Evolutionary conservation across 2,329 filamentous ascomycete genomes (phyloP), one percentile per base, ranked within the genome.

Genomic region (Monilinia fructigena): DNA sequence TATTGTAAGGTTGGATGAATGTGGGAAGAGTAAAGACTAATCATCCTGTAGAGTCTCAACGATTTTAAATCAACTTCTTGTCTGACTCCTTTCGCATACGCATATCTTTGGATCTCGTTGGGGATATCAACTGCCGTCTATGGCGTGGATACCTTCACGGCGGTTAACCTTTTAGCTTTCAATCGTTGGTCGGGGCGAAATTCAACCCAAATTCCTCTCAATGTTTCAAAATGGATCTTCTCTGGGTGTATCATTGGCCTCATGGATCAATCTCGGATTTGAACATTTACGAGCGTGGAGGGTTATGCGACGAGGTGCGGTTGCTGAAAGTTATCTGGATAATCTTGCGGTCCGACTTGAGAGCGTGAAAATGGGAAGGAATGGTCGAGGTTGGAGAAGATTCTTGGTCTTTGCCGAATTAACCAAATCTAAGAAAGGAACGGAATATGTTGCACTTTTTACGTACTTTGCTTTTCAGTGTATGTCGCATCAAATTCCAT

Each of bases 201-300:
- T 98, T 72, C 80, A 92, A 72, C 93, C 93, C 1, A 84, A 52
- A 89, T 98, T 70, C 85, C 88, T 4, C 87, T 96, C 74, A 80
- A 86, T 59, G 85, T 94, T 64, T 90, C 92, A 16, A 96, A 95
- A 80, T 97, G 93, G 93, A 93, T 99, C 76, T 99, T 98, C 77
- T 90, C 92, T 38, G 86, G 87, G 66, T 97, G 93, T 77, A 98
- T 99, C 75, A 89, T 98, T 70, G 82, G 82, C 95, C 47, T 98
- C 93, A 12, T 93, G 94, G 77, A 80, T 92, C 70, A 91, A 98
- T 71, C 83, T 96, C 38, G 82, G 80, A 20, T 95, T 90, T 74
- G 91, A 96, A 78, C 92, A 91, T 80, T 76, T 96, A 58, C 86
- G 90, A 64, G 93, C 94, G 35, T 80, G 89, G 68, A 87, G 89